Conservation (phyloP, 2,329 filamentous ascomycete genomes). For the Penicillium rolfsii region DNA sequence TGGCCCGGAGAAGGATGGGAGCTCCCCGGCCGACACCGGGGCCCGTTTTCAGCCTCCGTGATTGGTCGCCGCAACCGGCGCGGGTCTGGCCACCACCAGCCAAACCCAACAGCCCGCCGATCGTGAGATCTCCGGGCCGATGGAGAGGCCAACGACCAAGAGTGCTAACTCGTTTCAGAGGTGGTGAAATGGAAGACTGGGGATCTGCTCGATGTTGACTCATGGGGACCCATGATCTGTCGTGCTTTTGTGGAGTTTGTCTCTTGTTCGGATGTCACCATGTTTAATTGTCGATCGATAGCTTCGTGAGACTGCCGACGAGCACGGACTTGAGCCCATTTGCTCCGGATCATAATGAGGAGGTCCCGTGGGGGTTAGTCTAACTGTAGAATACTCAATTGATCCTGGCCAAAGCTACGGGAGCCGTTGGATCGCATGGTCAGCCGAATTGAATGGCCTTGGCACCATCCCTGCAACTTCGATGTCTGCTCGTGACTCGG, state of each 20-base stretch:
- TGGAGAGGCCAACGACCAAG: neutral
- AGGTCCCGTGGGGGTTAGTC: neutral
- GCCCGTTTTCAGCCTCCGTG: conserved; percentile 5
- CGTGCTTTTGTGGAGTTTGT: neutral
- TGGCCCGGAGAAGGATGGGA: conserved; percentile 21
- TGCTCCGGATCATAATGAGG: neutral
- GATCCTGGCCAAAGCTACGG: neutral
- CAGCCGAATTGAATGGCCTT: neutral
- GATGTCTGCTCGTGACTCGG: too few relatives aligned
- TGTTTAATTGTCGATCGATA: neutral
- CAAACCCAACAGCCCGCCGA: neutral
- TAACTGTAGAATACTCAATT: neutral
- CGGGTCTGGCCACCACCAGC: neutral
- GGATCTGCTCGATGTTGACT: neutral
- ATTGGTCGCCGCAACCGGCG: conserved; percentile 18
- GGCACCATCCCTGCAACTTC: neutral
- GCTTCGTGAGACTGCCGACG: neutral
- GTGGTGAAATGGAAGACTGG: neutral
- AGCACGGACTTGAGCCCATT: neutral
- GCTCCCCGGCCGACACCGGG: conserved; percentile 31
- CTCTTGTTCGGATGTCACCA: neutral
- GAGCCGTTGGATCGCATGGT: neutral
- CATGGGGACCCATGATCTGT: neutral
- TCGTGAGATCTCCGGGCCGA: neutral
- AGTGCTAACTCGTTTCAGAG: neutral